A percentile compares a stretch with the other conserved stretches of the same genome.
Evolutionary conservation across 1,284 basidiomycete species (phyloP).

Genomic region (Apiotrichum porosum): DNA sequence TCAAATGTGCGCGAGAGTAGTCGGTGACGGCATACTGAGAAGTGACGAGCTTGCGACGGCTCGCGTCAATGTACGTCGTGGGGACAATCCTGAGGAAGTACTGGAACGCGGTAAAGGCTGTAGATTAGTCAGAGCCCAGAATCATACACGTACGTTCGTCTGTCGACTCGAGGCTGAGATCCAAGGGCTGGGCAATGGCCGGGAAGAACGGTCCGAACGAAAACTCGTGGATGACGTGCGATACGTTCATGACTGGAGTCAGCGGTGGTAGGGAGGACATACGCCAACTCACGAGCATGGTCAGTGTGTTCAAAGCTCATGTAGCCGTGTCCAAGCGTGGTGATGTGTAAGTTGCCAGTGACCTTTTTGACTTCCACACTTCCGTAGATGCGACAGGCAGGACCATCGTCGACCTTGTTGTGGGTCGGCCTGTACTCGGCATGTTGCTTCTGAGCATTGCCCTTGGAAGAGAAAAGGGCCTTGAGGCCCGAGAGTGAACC

Average conservation of each 20-base stretch:
- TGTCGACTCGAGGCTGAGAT: constrained; percentile 80
- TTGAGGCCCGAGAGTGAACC: constrained; percentile 35
- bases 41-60: constrained; percentile 60
- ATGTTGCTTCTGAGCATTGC: constrained; percentile 58
- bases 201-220: constrained; percentile 97
- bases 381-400: constrained; percentile 80
- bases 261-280: not conserved
- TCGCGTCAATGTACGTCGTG: constrained; percentile 77
- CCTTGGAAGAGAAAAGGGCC: constrained; percentile 52
- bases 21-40: constrained; percentile 89
- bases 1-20: constrained; percentile 72
- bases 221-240: constrained; percentile 93
- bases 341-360: constrained; percentile 84
- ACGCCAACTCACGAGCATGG: constrained; percentile 59
- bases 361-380: constrained; percentile 82
- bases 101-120: constrained; percentile 91
- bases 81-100: constrained; percentile 95
- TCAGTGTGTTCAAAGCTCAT: constrained; percentile 79
- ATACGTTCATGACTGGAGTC: constrained; percentile 82
- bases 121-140: not conserved
- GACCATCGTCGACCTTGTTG: constrained; percentile 61
- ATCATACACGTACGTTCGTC: constrained; percentile 61
- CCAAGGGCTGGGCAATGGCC: constrained; percentile 88
- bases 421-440: constrained; percentile 64
- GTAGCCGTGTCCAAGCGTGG: constrained; percentile 92